phyloP scores from a whole-genome alignment of 257 asterid genomes.

The Cynanchum wilfordii region DNA sequence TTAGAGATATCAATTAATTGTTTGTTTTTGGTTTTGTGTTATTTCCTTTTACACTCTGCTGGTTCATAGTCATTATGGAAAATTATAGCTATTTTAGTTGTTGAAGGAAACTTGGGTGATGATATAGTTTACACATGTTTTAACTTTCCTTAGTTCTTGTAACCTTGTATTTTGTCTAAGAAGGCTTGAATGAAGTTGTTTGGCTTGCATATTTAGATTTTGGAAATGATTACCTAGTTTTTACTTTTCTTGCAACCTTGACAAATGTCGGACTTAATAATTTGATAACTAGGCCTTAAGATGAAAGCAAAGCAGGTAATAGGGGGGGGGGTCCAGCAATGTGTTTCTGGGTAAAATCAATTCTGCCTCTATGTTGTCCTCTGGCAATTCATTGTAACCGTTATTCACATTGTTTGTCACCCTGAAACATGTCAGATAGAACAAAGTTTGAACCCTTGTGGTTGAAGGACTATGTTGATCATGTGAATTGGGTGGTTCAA shows the following conservation, averaged over 20 bases:
- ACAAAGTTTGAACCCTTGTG: not conserved
- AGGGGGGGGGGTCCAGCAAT: not conserved
- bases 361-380: not conserved
- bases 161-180: not conserved
- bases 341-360: not conserved
- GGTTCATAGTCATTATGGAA: not conserved
- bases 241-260: not conserved
- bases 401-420: not conserved
- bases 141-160: not conserved
- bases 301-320: not conserved
- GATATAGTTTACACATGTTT: not conserved
- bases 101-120: not conserved
- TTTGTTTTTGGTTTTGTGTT: not conserved
- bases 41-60: not conserved
- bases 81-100: not conserved
- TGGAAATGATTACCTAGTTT: not conserved
- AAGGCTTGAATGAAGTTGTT: not conserved
- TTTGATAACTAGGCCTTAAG: not conserved
- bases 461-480: not conserved
- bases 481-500: not conserved
- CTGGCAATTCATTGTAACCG: not conserved
- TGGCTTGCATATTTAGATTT: not conserved
- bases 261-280: not conserved
- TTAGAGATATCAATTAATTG: not conserved
- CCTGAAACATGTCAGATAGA: no score